A percentile compares a stretch with the other conserved stretches of the same genome.
These are phyloP conservation scores for Galeopsis tetrahit DNA, from an alignment of 257 asterid species.

Conservation along the genomic window DNA sequence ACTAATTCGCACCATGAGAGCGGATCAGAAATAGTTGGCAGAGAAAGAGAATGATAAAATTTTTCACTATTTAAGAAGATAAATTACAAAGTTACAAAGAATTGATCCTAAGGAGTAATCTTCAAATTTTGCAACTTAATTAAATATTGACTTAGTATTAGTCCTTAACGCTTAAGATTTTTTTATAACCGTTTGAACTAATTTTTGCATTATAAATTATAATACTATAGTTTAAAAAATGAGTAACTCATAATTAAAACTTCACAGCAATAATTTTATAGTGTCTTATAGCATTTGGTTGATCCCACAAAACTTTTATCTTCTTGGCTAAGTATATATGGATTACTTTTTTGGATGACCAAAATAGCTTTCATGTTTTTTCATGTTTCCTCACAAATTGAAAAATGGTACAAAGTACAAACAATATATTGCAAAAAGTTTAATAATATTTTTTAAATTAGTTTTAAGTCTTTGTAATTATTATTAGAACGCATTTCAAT, in stretches of 20 bases:
- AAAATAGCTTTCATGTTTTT: slow-evolving; percentile 16
- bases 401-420: background rate
- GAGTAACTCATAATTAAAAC: background rate
- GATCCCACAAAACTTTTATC: slow-evolving; percentile 17
- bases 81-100: too few relatives aligned
- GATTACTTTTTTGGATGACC: slow-evolving; percentile 28
- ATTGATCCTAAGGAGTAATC: too few relatives aligned
- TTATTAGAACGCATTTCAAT: background rate
- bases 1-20: too few relatives aligned
- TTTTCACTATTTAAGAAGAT: too few relatives aligned
- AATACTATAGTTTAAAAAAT: too few relatives aligned
- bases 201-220: too few relatives aligned
- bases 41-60: too few relatives aligned
- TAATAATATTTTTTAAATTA: background rate
- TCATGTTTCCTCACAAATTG: background rate
- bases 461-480: background rate
- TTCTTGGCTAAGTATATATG: slow-evolving; percentile 35
- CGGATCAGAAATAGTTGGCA: too few relatives aligned
- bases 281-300: slow-evolving; percentile 41
- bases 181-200: too few relatives aligned
- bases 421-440: background rate
- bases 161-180: too few relatives aligned
- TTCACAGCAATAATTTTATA: slow-evolving; percentile 23
- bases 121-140: too few relatives aligned
- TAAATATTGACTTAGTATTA: too few relatives aligned